Evolutionary conservation across 1,284 basidiomycete genomes (phyloP).

Genomic region (Puccinia novopanici): DNA sequence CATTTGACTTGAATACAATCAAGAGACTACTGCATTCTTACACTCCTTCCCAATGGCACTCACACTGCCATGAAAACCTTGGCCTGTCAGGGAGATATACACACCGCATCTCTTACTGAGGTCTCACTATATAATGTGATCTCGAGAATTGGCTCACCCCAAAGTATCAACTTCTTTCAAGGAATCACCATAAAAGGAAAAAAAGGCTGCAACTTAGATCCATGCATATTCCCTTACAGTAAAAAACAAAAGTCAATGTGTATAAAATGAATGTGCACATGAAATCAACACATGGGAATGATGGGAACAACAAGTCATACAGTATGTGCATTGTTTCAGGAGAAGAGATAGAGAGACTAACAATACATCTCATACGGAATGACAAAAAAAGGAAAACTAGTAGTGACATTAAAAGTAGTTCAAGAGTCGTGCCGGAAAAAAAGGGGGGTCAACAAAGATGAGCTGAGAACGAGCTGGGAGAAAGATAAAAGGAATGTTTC

Average conservation of each 20-base stretch:
- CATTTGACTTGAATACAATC: no score
- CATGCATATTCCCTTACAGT: no score
- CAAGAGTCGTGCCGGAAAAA: neutral
- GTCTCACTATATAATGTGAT: no score
- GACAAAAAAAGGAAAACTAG: neutral
- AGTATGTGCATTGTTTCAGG: conserved; percentile 8
- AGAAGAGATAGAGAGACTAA: neutral
- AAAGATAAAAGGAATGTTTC: neutral
- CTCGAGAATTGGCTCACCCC: no score
- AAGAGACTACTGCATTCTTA: no score
- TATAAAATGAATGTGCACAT: neutral
- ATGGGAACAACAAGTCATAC: conserved; percentile 1
- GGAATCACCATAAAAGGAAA: no score
- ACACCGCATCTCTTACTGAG: no score
- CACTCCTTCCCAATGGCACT: no score
- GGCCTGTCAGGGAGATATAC: no score
- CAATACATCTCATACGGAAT: conserved; percentile 24
- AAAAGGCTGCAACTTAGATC: no score
- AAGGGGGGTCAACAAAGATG: neutral
- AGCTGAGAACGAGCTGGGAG: neutral
- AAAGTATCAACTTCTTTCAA: no score
- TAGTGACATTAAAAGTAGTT: conserved; percentile 17
- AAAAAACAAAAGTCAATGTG: neutral
- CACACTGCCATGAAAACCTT: no score
- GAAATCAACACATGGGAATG: neutral